Percentiles rank a stretch among this genome's conserved stretches.
These are phyloP conservation scores for Plenodomus lindquistii DNA, from an alignment of 2,329 filamentous ascomycete genomes.

Conservation along the genomic window DNA sequence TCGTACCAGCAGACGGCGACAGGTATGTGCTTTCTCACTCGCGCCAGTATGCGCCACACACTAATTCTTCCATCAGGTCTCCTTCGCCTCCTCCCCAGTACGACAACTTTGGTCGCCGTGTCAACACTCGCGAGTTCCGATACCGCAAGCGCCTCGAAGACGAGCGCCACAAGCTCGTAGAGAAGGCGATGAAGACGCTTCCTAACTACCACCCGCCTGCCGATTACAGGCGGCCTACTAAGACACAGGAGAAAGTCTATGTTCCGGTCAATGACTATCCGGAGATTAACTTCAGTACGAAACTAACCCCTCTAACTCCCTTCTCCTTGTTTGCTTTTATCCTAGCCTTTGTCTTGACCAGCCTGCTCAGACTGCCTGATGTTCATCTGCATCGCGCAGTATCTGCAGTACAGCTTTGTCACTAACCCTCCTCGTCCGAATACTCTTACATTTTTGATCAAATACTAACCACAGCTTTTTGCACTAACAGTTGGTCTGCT, in stretches of 20 bases:
- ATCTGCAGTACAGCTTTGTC: conserved; percentile 45
- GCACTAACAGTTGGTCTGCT: conserved; percentile 96
- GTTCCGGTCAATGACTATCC: conserved; percentile 99
- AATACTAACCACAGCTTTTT: conserved; percentile 88
- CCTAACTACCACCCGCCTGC: conserved; percentile 98
- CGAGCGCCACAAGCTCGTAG: conserved; percentile 96
- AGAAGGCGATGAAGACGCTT: conserved; percentile 99
- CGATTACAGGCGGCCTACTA: conserved; percentile 97
- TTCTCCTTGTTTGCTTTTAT: conserved; percentile 47
- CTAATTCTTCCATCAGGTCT: conserved; percentile 63
- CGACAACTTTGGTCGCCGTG: conserved; percentile 98
- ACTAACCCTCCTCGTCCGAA: conserved; percentile 46
- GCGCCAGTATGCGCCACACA: not conserved
- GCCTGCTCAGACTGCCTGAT: conserved; percentile 43
- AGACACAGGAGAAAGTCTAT: conserved; percentile 99
- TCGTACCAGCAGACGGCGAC: conserved; percentile 94
- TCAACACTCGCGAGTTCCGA: conserved; percentile 97
- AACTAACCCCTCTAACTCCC: conserved; percentile 86
- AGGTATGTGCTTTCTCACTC: conserved; percentile 64
- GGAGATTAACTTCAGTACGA: conserved; percentile 99
- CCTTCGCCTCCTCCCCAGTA: conserved; percentile 96
- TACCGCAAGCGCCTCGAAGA: conserved; percentile 98
- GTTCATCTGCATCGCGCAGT: conserved; percentile 33
- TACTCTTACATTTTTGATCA: conserved; percentile 46
- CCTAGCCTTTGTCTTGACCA: conserved; percentile 51